Evolutionary conservation across 2,329 filamentous ascomycete genomes (phyloP), one percentile per base, ranked within the genome.

Genomic region (Lachnellula cervina): DNA sequence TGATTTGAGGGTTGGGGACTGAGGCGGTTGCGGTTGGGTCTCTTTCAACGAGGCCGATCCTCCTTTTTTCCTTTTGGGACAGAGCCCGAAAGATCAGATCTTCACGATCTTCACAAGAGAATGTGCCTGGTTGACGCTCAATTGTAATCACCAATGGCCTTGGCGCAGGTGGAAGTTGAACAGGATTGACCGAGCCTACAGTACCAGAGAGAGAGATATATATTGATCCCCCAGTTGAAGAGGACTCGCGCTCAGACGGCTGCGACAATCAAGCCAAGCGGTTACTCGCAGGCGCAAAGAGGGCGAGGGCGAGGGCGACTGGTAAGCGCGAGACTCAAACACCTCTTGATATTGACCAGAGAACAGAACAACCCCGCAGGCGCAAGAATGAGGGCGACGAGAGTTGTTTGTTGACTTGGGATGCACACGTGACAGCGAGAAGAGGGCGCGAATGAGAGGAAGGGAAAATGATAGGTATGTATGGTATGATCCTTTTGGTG

Each of bases 11-110:
- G 46, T 51, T 19, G 17, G 46, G 34, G 38, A 45, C 25, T 32
- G 38, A 55, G 38, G 43, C 40, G 49, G 59, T 51, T 58, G 55
- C 50, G 57, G 49, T 37, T 52, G 53, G 60, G 51, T 53, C 54
- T 44, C 46, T 25, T 37, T 51, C 44, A 52, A 58, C 58, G 49
- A 59, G 57, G 58, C 60, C 55, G 59, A 58, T 54, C 51, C 49
- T 52, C 49, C 57, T 44, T 28, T 38, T 44, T 25, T 28, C 14
- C 25, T 42, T 56, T 46, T 50, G 49, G 49, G 42, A 54, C 48
- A 49, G 58, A 56, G 57, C 57, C 54, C 52, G 52, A 60, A 52
- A 58, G 62, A 57, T 62, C 60, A 56, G 61, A 65, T 61, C 56
- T 60, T 59, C 48, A 25, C 52, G 54, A 44, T 49, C 40, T 49